These are phyloP conservation scores for Penicillium soppii DNA, from an alignment of 495 filamentous ascomycete species.

Conservation along the genomic window DNA sequence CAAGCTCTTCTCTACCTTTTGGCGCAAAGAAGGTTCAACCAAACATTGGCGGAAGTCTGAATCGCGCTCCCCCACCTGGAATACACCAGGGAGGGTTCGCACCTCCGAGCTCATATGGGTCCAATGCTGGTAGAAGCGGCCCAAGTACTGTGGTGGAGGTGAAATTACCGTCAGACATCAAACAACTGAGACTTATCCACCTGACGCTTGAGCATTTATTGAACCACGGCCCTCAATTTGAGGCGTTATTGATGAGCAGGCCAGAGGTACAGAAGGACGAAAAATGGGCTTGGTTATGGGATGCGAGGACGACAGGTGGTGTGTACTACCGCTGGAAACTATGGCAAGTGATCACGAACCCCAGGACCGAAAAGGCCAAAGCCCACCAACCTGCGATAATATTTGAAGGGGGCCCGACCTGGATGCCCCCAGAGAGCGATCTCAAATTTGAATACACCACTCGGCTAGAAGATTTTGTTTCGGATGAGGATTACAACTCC, in stretches of 20 bases:
- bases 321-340: slow-evolving; percentile 90
- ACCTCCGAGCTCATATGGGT: slow-evolving; percentile 70
- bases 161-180: slow-evolving; percentile 72
- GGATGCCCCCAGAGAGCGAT: slow-evolving; percentile 64
- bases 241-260: slow-evolving; percentile 86
- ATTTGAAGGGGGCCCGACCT: slow-evolving; percentile 69
- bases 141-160: slow-evolving; percentile 69
- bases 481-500: slow-evolving; percentile 80
- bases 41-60: slow-evolving; percentile 38
- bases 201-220: slow-evolving; percentile 78
- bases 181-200: slow-evolving; percentile 81
- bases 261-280: slow-evolving; percentile 77
- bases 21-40: slow-evolving; percentile 71
- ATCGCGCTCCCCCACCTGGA: slow-evolving; percentile 58
- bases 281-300: slow-evolving; percentile 93
- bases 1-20: slow-evolving; percentile 67
- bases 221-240: slow-evolving; percentile 81
- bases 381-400: slow-evolving; percentile 38
- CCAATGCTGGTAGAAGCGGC: slow-evolving; percentile 34
- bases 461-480: slow-evolving; percentile 70
- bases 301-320: slow-evolving; percentile 74
- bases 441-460: slow-evolving; percentile 76
- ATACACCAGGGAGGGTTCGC: slow-evolving; percentile 74
- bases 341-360: slow-evolving; percentile 73
- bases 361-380: slow-evolving; percentile 27